Evolutionary conservation across 495 filamentous ascomycete species (phyloP).

Genomic region (Penicillium coprophilum): DNA sequence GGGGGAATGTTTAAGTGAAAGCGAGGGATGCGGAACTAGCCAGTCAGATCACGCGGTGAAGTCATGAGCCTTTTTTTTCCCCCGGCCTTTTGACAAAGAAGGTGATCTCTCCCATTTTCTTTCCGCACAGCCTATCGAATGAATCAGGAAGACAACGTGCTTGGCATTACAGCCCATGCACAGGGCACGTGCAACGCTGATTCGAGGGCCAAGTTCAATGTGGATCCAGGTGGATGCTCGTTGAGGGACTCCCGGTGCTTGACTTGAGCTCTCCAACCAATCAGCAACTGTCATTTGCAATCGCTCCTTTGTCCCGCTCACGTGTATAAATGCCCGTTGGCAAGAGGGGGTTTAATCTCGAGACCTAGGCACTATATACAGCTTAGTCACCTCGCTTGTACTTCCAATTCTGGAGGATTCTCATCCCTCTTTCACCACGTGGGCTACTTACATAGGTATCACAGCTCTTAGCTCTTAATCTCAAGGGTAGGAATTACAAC

Average conservation of each 20-base stretch:
- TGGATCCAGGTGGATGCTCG: constrained; percentile 10
- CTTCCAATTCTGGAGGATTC: no score
- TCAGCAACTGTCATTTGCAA: constrained; percentile 8
- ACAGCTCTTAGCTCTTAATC: no score
- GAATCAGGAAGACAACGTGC: constrained; percentile 37
- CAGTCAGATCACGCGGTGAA: background rate
- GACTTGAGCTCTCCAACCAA: constrained; percentile 16
- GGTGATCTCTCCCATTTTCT: constrained; percentile 10
- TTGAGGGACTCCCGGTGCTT: constrained; percentile 21
- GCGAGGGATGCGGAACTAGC: background rate
- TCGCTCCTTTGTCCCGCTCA: background rate
- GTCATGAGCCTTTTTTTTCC: background rate
- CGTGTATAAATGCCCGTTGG: background rate
- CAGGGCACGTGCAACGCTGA: constrained; percentile 41
- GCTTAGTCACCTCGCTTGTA: no score
- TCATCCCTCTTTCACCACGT: background rate
- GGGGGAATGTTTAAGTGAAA: constrained; percentile 9
- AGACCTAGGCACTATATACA: no score
- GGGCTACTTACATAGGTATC: no score
- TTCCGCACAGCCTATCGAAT: constrained; percentile 35
- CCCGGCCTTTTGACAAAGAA: constrained; percentile 1
- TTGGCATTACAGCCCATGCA: constrained; percentile 18
- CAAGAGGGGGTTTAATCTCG: no score
- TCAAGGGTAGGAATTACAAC: no score
- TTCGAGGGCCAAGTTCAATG: constrained; percentile 22